phyloP scores from a whole-genome alignment of 805 yeast species.

The Metschnikowia sp. region DNA sequence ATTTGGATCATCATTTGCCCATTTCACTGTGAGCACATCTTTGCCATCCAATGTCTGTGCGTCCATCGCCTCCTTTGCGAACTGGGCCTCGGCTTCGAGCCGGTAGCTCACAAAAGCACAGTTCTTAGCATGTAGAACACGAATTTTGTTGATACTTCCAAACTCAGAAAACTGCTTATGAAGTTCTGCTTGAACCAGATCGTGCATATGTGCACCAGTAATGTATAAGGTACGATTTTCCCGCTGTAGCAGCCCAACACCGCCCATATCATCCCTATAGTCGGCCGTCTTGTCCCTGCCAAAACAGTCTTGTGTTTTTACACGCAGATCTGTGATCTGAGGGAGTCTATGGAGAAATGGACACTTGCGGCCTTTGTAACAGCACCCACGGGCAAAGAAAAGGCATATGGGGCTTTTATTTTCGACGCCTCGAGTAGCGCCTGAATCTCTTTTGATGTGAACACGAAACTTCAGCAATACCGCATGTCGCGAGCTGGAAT shows the following conservation, averaged over 20 bases:
- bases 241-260: slow-evolving; percentile 76
- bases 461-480: slow-evolving; percentile 58
- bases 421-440: slow-evolving; percentile 66
- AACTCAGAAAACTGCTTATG: slow-evolving; percentile 58
- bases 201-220: slow-evolving; percentile 50
- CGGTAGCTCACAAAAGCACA: slow-evolving; percentile 78
- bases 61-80: slow-evolving; percentile 93
- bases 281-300: slow-evolving; percentile 83
- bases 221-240: slow-evolving; percentile 75
- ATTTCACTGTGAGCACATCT: slow-evolving; percentile 67
- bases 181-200: slow-evolving; percentile 33
- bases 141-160: slow-evolving; percentile 70
- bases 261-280: slow-evolving; percentile 90
- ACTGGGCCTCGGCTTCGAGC: slow-evolving; percentile 76
- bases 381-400: slow-evolving; percentile 86
- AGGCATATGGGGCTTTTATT: slow-evolving; percentile 59
- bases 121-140: slow-evolving; percentile 56
- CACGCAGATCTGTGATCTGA: slow-evolving; percentile 47
- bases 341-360: slow-evolving; percentile 79
- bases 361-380: slow-evolving; percentile 75
- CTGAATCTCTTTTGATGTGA: slow-evolving; percentile 60
- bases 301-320: slow-evolving; percentile 79
- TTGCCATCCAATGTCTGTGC: slow-evolving; percentile 64
- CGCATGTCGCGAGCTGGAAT: slow-evolving; percentile 45
- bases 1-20: slow-evolving; percentile 91